Conservation (phyloP, 441 rosid genomes). For the Omphalea diandra region DNA sequence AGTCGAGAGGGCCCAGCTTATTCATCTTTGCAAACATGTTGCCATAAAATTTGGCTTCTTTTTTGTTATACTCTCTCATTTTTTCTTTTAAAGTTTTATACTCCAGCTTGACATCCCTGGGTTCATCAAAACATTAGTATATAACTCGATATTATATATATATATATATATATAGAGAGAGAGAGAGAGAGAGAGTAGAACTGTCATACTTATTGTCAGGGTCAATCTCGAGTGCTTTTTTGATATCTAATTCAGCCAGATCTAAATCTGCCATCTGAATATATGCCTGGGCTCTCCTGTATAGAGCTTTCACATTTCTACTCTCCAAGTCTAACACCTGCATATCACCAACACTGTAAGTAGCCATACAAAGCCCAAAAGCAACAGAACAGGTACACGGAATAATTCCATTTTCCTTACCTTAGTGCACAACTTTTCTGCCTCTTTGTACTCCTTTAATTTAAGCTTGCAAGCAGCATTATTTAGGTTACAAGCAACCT, state of each 20-base stretch:
- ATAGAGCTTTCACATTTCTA: slow-evolving; percentile 75
- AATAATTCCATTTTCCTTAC: slow-evolving; percentile 23
- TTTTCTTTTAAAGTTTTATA: slow-evolving; percentile 68
- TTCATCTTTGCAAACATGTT: slow-evolving; percentile 87
- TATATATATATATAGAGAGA: no score
- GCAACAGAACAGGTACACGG: not conserved
- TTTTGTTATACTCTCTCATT: slow-evolving; percentile 75
- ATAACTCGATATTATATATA: no score
- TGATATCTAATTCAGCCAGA: slow-evolving; percentile 80
- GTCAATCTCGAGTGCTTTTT: slow-evolving; percentile 86
- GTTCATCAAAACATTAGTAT: not conserved
- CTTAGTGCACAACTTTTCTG: slow-evolving; percentile 79
- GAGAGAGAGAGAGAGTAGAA: no score
- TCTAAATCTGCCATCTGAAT: slow-evolving; percentile 67
- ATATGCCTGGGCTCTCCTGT: slow-evolving; percentile 83
- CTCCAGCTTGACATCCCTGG: slow-evolving; percentile 82
- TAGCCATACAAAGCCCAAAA: not conserved
- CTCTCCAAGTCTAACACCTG: slow-evolving; percentile 74
- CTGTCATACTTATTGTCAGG: slow-evolving; percentile 61
- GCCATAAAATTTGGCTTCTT: slow-evolving; percentile 80
- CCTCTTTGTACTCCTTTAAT: slow-evolving; percentile 66
- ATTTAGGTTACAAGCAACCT: slow-evolving; percentile 73
- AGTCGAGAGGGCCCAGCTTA: slow-evolving; percentile 36
- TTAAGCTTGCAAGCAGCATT: slow-evolving; percentile 82
- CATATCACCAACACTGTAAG: not conserved